These are phyloP conservation scores for Myriosclerotinia scirpicola DNA, from an alignment of 2,329 filamentous ascomycete species.

Conservation along the genomic window DNA sequence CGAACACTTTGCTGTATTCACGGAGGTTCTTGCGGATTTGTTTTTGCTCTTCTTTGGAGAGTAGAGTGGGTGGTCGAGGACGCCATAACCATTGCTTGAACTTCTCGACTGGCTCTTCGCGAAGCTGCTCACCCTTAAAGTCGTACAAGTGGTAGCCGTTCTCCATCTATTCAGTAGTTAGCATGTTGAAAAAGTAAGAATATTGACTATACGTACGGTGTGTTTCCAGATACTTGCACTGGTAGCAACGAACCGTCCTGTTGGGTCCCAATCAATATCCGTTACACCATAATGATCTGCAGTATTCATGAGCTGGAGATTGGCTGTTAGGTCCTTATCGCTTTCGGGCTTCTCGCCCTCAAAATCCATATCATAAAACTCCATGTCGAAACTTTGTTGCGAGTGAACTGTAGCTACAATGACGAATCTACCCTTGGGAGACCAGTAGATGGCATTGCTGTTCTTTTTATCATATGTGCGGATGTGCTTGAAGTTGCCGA, in stretches of 20 bases:
- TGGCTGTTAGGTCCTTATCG: conserved; percentile 92
- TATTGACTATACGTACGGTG: conserved; percentile 61
- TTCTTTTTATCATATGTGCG: conserved; percentile 98
- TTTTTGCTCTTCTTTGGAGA: conserved; percentile 97
- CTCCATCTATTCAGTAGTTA: conserved; percentile 71
- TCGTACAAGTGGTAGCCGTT: conserved; percentile 99
- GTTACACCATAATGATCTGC: conserved; percentile 97
- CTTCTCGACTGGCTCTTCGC: conserved; percentile 90
- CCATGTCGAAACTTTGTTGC: conserved; percentile 89
- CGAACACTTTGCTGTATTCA: conserved; percentile 92
- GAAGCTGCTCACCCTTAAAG: conserved; percentile 85
- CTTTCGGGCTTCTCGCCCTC: conserved; percentile 93
- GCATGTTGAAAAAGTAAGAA: conserved; percentile 24
- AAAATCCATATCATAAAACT: conserved; percentile 97
- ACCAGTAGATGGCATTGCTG: conserved; percentile 99
- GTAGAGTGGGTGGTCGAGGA: conserved; percentile 84
- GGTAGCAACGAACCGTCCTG: conserved; percentile 88
- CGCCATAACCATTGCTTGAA: conserved; percentile 99
- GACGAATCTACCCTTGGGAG: conserved; percentile 90
- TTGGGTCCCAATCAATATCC: conserved; percentile 97
- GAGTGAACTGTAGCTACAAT: conserved; percentile 91
- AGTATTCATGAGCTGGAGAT: conserved; percentile 91
- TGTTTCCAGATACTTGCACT: conserved; percentile 97
- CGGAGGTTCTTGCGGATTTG: conserved; percentile 96
- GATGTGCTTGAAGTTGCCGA: conserved; percentile 95